Evolutionary conservation across 2,329 filamentous ascomycete genomes (phyloP).

Genomic region (Venturiaceae sp.): DNA sequence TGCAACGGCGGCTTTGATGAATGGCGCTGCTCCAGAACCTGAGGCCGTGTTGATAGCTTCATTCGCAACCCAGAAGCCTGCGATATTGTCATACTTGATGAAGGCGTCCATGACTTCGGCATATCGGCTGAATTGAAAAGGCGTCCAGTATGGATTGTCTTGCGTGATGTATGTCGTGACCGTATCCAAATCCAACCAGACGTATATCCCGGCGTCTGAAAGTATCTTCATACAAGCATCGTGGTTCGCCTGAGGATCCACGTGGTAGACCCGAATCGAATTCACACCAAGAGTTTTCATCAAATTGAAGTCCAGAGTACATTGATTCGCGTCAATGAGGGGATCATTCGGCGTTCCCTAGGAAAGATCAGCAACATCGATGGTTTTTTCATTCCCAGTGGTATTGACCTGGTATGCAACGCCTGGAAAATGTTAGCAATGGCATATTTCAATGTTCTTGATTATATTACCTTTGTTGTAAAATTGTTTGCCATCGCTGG

Average conservation of each 20-base stretch:
- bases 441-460: background rate
- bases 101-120: constrained; percentile 67
- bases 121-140: constrained; percentile 59
- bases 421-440: background rate
- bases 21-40: constrained; percentile 60
- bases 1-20: constrained; percentile 69
- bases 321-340: constrained; percentile 65
- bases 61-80: constrained; percentile 81
- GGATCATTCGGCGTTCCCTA: constrained; percentile 60
- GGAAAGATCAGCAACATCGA: too few species aligned
- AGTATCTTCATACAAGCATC: constrained; percentile 73
- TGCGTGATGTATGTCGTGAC: constrained; percentile 59
- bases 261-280: constrained; percentile 80
- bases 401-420: background rate
- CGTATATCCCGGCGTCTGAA: constrained; percentile 70
- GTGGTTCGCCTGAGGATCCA: constrained; percentile 63
- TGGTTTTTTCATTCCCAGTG: too few species aligned
- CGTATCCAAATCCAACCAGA: constrained; percentile 74
- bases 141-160: constrained; percentile 57
- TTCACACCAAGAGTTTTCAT: constrained; percentile 78
- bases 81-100: constrained; percentile 65
- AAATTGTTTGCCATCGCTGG: constrained; percentile 69
- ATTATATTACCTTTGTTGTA: constrained; percentile 67
- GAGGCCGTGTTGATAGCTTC: constrained; percentile 58
- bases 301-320: constrained; percentile 62